These are phyloP conservation scores for Naganishia liquefaciens DNA, from an alignment of 1,284 basidiomycete genomes.

Conservation along the genomic window DNA sequence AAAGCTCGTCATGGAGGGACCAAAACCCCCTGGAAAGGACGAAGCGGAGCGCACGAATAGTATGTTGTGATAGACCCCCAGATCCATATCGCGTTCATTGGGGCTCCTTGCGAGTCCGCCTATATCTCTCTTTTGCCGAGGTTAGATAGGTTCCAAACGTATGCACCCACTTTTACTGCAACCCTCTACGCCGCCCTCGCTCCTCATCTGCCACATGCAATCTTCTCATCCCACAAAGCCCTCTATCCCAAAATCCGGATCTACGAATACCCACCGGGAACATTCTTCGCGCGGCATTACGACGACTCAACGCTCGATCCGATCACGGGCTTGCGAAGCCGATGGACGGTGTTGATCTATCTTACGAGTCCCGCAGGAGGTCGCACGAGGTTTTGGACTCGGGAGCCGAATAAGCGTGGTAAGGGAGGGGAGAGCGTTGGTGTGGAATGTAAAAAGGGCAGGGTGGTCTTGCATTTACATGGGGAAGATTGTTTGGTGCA, in stretches of 20 bases:
- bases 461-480: conserved; percentile 71
- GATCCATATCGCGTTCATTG: too few relatives aligned
- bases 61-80: conserved; percentile 50
- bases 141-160: conserved; percentile 34
- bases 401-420: conserved; percentile 51
- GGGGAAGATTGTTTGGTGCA: conserved; percentile 78
- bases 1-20: conserved; percentile 62
- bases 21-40: conserved; percentile 72
- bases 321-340: conserved; percentile 53
- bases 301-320: conserved; percentile 37
- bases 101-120: conserved; percentile 20
- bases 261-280: conserved; percentile 44
- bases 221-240: conserved; percentile 32
- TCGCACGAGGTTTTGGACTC: conserved; percentile 72
- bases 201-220: conserved; percentile 58
- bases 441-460: conserved; percentile 65
- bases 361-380: conserved; percentile 71
- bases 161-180: conserved; percentile 64
- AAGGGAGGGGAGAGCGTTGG: conserved; percentile 61
- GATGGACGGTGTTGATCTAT: conserved; percentile 80
- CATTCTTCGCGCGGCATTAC: conserved; percentile 46
- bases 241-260: conserved; percentile 54
- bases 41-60: conserved; percentile 74
- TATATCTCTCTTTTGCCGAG: too few relatives aligned
- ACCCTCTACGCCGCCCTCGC: conserved; percentile 59